Percentiles rank a stretch among this genome's conserved stretches.
These are phyloP conservation scores for Monilinia polystroma DNA, from an alignment of 2,329 filamentous ascomycete species.

Conservation along the genomic window DNA sequence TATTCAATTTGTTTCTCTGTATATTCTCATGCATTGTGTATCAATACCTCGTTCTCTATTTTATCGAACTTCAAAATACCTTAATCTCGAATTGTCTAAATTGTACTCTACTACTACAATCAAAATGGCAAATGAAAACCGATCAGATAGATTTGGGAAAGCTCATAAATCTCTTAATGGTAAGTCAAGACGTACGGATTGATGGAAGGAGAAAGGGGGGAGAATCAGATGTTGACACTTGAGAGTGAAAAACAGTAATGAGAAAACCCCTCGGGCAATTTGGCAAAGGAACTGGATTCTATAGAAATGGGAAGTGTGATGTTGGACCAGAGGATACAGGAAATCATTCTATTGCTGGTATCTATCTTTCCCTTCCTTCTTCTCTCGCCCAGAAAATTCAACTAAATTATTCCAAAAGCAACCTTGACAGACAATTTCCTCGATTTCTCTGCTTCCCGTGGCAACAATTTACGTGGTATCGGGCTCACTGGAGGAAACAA, in stretches of 20 bases:
- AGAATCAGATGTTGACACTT: background rate
- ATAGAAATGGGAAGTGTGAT: conserved; percentile 60
- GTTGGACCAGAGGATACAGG: conserved; percentile 53
- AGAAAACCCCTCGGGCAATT: conserved; percentile 58
- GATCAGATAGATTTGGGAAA: conserved; percentile 16
- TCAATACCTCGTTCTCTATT: background rate
- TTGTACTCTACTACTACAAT: conserved; percentile 2
- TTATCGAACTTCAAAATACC: background rate
- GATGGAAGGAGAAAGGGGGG: background rate
- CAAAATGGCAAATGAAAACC: background rate
- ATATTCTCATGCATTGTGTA: conserved; percentile 3
- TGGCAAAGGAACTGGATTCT: conserved; percentile 58
- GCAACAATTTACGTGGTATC: conserved; percentile 56
- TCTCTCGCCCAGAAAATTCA: background rate
- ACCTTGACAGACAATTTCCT: conserved; percentile 61
- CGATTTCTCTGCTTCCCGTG: conserved; percentile 56
- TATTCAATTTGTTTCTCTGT: background rate
- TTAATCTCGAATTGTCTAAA: too few relatives aligned
- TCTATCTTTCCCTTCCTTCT: too few relatives aligned
- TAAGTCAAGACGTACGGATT: conserved; percentile 21
- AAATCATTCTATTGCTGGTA: conserved; percentile 57
- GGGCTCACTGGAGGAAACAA: conserved; percentile 59
- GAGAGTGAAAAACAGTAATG: conserved; percentile 47
- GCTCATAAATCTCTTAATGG: conserved; percentile 24
- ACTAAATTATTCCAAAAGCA: conserved; percentile 35